Percentiles rank a stretch among this genome's conserved stretches.
Evolutionary conservation across 768 basidiomycete genomes (phyloP).

Genomic region (Lactarius akahatsu): DNA sequence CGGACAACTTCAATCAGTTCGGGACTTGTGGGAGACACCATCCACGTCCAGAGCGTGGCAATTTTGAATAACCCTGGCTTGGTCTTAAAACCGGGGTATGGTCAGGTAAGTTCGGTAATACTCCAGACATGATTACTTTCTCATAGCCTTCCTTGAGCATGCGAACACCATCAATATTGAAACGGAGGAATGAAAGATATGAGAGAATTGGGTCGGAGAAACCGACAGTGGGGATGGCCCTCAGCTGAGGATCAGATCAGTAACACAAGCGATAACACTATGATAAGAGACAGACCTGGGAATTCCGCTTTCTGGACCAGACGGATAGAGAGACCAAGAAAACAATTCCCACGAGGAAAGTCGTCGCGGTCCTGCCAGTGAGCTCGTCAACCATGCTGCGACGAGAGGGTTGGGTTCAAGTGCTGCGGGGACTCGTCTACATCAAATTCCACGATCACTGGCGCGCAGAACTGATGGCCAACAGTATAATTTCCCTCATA

Average conservation of each 20-base stretch:
- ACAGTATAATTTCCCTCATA: too few relatives aligned
- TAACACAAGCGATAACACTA: too few relatives aligned
- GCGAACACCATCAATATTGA: conserved; percentile 30
- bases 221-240: conserved; percentile 39
- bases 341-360: conserved; percentile 1
- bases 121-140: conserved; percentile 30
- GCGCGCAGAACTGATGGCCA: too few relatives aligned
- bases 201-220: conserved; percentile 38
- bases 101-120: background rate
- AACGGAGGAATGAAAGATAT: conserved; percentile 35
- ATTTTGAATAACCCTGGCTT: conserved; percentile 42
- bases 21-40: conserved; percentile 44
- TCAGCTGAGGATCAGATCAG: conserved; percentile 17
- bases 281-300: background rate
- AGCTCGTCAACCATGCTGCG: conserved; percentile 3
- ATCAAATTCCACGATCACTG: too few relatives aligned
- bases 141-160: conserved; percentile 39
- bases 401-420: too few relatives aligned
- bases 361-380: too few relatives aligned
- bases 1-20: conserved; percentile 15
- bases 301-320: background rate
- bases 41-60: conserved; percentile 45
- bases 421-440: too few relatives aligned
- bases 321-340: background rate
- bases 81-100: conserved; percentile 17